Evolutionary conservation across 2,329 filamentous ascomycete species (phyloP), one percentile per base, ranked within the genome.

Genomic region (Aspergillus caelatus): DNA sequence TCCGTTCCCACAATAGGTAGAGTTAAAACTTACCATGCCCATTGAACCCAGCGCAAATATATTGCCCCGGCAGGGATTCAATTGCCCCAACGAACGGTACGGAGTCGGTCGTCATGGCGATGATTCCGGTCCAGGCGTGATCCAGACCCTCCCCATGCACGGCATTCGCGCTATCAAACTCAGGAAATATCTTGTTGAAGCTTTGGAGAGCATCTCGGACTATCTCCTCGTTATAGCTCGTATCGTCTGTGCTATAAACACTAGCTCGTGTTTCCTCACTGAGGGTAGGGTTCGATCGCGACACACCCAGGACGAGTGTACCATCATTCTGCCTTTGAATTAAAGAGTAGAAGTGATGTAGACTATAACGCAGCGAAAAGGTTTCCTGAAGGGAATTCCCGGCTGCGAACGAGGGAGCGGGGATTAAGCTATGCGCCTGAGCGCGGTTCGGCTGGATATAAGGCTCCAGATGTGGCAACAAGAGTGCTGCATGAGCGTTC

Each of bases 321-420:
- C 81, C 81, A 60, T 83, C 81, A 1, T 72, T 72, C 52, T 72
- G 69, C 4, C 81, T 75, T 67, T 83, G 82, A 19, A 82, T 82
- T n/a, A 84, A 69, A 0, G 81, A 83, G 70, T 83, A 84, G 73
- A 83, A 84, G 65, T 83, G 81, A 32, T 78, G 72, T 1, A 84
- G 73, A 48, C 77, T 77, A 60, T 83, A 81, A 10, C 82, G 76
- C 14, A 84, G 67, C 1, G 81, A 83, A 67, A 82, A 80, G 0
- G 82, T 84, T 57, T 69, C 78, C 14, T 65, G 67, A 6, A 82
- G 69, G 2, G 71, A 55, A 1, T 76, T 54, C 2, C 23, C 52
- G 7, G 30, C 52, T 0, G 30, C 19, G 1, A 54, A 54, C 5
- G 30, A 28, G 1, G 52, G 30, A 7, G 52, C 36, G 2, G 52